A percentile compares a stretch with the other conserved stretches of the same genome.
These are phyloP conservation scores for Podospora didyma DNA, from an alignment of 495 filamentous ascomycete genomes.

Conservation along the genomic window DNA sequence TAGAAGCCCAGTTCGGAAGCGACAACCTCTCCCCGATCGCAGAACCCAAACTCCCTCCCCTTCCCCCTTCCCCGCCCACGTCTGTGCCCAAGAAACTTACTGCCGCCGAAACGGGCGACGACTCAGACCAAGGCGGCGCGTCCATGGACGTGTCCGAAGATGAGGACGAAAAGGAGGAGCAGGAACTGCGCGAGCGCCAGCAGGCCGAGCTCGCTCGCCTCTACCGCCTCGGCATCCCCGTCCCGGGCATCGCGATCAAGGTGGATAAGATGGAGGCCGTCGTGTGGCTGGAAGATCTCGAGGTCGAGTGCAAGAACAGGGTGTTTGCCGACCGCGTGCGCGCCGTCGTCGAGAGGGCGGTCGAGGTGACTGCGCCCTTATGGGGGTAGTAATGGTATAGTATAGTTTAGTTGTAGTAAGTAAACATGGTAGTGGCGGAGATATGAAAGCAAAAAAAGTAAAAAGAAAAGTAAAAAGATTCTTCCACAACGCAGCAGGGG, in stretches of 20 bases:
- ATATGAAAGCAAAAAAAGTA: no score
- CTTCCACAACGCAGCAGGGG: no score
- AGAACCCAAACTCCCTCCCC: slow-evolving; percentile 52
- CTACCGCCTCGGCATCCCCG: slow-evolving; percentile 75
- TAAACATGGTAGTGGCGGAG: no score
- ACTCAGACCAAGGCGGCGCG: slow-evolving; percentile 26
- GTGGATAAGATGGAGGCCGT: slow-evolving; percentile 84
- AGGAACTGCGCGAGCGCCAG: slow-evolving; percentile 36
- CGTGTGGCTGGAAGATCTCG: slow-evolving; percentile 87
- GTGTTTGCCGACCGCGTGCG: slow-evolving; percentile 75
- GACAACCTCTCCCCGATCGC: slow-evolving; percentile 70
- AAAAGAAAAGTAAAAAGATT: no score
- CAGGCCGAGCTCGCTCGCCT: slow-evolving; percentile 60
- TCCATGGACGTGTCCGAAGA: slow-evolving; percentile 37
- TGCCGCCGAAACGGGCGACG: slow-evolving; percentile 14
- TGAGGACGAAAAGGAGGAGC: slow-evolving; percentile 38
- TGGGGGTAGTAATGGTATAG: no score
- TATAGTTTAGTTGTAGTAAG: no score
- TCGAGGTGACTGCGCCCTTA: slow-evolving; percentile 84
- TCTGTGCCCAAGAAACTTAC: slow-evolving; percentile 22
- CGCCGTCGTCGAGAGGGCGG: slow-evolving; percentile 83
- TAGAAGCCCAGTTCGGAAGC: slow-evolving; percentile 91
- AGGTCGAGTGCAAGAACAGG: slow-evolving; percentile 76
- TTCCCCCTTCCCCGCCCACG: slow-evolving; percentile 8
- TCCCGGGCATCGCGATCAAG: slow-evolving; percentile 81